These are phyloP conservation scores for Schizochytrium sp. DNA, from an alignment of 108 stramenopile species.

Conservation along the genomic window DNA sequence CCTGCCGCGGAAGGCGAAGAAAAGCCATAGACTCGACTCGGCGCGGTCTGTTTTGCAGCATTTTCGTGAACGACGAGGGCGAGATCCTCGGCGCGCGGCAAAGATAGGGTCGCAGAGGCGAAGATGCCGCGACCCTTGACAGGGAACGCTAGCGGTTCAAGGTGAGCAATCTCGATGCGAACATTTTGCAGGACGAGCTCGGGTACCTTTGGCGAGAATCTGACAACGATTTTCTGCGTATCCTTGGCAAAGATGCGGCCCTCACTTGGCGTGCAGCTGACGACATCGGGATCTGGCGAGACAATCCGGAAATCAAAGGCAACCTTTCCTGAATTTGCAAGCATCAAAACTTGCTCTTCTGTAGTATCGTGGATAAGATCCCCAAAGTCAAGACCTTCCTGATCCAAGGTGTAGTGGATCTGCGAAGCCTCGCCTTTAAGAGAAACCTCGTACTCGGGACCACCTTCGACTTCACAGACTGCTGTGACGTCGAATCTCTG, in stretches of 20 bases:
- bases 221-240: constrained; percentile 26
- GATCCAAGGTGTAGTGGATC: constrained; percentile 48
- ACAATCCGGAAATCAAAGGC: constrained; percentile 37
- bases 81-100: constrained; percentile 37
- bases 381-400: constrained; percentile 46
- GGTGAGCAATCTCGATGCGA: constrained; percentile 50
- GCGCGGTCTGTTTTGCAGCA: neutral
- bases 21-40: neutral
- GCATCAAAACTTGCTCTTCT: constrained; percentile 43
- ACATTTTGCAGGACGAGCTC: constrained; percentile 23
- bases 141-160: constrained; percentile 46
- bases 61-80: neutral
- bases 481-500: constrained; percentile 32
- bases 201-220: constrained; percentile 42
- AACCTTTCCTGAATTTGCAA: constrained; percentile 53
- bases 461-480: constrained; percentile 52
- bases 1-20: no score
- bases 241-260: constrained; percentile 31
- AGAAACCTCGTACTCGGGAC: constrained; percentile 50
- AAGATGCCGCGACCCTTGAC: constrained; percentile 51
- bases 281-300: constrained; percentile 12
- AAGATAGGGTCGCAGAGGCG: constrained; percentile 34
- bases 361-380: constrained; percentile 32
- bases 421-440: constrained; percentile 49
- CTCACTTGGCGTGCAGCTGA: constrained; percentile 25